Conservation (phyloP, 345 rosid genomes). For the Sonneratia caseolaris region DNA sequence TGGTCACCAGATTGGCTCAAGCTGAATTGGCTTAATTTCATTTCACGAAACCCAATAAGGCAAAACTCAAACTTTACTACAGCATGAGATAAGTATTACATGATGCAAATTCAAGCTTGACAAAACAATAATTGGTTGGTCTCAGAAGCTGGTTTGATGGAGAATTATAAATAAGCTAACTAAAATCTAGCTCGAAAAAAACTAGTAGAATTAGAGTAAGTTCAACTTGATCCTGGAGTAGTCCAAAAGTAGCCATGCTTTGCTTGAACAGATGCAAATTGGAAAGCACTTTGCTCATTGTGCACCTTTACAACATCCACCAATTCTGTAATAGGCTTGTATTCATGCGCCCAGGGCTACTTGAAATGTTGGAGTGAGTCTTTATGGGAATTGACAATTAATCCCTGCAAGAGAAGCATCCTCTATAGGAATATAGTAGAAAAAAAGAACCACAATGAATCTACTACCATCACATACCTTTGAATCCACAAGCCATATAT, state of each 20-base stretch:
- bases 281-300: background rate
- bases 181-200: too few species aligned
- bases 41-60: background rate
- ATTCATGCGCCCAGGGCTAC: constrained; percentile 95
- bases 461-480: constrained; percentile 39
- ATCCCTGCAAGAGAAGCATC: constrained; percentile 44
- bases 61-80: background rate
- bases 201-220: too few species aligned
- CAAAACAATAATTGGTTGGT: background rate
- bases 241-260: constrained; percentile 8
- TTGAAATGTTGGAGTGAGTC: constrained; percentile 93
- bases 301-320: constrained; percentile 63
- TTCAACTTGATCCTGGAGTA: too few species aligned
- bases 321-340: constrained; percentile 54
- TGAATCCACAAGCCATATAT: constrained; percentile 85
- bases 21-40: background rate
- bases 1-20: background rate
- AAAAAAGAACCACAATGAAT: background rate
- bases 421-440: background rate
- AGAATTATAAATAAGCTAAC: too few species aligned
- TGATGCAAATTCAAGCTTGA: background rate
- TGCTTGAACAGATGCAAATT: background rate
- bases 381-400: constrained; percentile 70
- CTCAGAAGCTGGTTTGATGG: too few species aligned
- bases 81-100: background rate